These are phyloP conservation scores for Globisporangium cederbergense DNA, from an alignment of 352 stramenopile species.

Conservation along the genomic window DNA sequence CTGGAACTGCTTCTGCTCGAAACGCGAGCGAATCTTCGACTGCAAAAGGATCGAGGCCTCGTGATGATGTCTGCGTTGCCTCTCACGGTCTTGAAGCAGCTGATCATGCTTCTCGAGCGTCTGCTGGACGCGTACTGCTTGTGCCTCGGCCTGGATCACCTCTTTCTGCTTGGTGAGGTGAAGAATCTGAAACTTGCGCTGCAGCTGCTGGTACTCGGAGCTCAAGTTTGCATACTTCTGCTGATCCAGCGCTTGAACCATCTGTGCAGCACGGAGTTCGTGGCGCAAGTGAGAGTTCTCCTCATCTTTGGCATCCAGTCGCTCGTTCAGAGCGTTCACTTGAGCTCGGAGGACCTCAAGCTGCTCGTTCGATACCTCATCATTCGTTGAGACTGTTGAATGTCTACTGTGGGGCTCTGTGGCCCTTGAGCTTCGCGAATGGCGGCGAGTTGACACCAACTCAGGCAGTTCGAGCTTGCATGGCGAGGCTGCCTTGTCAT, in stretches of 20 bases:
- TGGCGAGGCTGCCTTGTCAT: background rate
- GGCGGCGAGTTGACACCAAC: background rate
- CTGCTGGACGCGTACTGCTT: conserved; percentile 34
- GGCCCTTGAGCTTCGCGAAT: background rate
- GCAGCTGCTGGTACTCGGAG: conserved; percentile 32
- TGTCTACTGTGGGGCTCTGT: background rate
- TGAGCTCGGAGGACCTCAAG: conserved; percentile 2
- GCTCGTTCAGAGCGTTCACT: background rate
- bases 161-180: conserved; percentile 37
- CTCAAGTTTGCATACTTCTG: conserved; percentile 27
- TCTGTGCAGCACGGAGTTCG: conserved; percentile 22
- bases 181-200: conserved; percentile 22
- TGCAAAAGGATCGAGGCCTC: conserved; percentile 61
- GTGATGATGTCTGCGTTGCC: conserved; percentile 26
- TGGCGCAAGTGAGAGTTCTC: conserved; percentile 11
- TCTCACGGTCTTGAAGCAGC: conserved; percentile 34
- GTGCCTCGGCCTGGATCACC: conserved; percentile 37
- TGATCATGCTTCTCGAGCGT: conserved; percentile 41
- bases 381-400: background rate
- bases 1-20: conserved; percentile 68
- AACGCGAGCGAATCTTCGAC: conserved; percentile 41
- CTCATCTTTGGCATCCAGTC: conserved; percentile 14
- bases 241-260: conserved; percentile 26
- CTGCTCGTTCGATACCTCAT: background rate
- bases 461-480: background rate